Evolutionary conservation across 2,329 filamentous ascomycete species (phyloP).

Genomic region (Neurospora sp.): DNA sequence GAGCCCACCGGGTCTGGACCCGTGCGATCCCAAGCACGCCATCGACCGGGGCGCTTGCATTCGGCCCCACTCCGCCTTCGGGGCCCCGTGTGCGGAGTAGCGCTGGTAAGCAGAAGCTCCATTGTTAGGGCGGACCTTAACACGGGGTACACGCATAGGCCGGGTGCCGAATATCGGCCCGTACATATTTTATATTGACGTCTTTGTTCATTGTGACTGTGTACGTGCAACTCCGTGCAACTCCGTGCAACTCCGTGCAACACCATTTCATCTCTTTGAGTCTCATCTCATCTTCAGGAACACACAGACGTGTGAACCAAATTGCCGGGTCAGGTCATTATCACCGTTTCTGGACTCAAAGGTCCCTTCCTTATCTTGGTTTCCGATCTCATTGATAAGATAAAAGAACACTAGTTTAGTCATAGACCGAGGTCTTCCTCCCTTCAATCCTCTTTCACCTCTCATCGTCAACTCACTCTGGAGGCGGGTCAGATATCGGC

Average conservation of each 20-base stretch:
- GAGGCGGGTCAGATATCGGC: neutral
- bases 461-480: neutral
- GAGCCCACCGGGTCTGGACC: neutral
- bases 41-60: slow-evolving; percentile 4
- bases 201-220: neutral
- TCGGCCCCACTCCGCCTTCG: slow-evolving; percentile 1
- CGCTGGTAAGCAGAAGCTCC: neutral
- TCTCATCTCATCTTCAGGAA: neutral
- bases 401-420: neutral
- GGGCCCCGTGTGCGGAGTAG: neutral
- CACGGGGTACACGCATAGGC: neutral
- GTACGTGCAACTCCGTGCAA: neutral
- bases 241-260: neutral
- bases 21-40: slow-evolving; percentile 4
- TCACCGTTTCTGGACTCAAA: neutral
- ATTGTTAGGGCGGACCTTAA: neutral
- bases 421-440: neutral
- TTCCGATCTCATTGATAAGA: neutral
- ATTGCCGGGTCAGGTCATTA: neutral
- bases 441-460: neutral
- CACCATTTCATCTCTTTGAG: neutral
- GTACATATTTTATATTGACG: neutral
- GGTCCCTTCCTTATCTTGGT: neutral
- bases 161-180: neutral
- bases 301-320: neutral